Evolutionary conservation across 2,329 filamentous ascomycete genomes (phyloP), one percentile per base, ranked within the genome.

Genomic region (Phyllosticta capitalensis): DNA sequence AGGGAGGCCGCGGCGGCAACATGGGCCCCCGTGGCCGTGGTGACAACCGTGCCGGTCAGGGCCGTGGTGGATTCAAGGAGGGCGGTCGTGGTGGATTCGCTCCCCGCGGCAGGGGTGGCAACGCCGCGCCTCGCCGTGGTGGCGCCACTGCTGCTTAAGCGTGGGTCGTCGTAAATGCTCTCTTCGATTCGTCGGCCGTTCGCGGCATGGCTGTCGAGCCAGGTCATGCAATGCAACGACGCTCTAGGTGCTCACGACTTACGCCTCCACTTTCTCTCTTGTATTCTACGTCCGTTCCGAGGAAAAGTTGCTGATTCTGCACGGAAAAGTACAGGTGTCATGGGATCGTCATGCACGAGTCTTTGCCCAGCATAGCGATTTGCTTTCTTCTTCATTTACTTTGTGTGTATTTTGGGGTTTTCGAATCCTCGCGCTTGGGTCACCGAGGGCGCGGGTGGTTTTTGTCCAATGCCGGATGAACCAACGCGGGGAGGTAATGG

Each of bases 1-100:
- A 72, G 68, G 55, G 38, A n/a, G 38, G 49, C 19, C 66, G 76
- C 68, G 66, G 76, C 55, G 74, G 75, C 56, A 71, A 71, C 58
- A 56, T 60, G 53, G 74, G 75, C 60, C 68, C 69, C 49, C 65
- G 86, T 65, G 88, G 86, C 58, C 85, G 88, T 61, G 83, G 83
- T 70, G 87, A 79, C 66, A 66, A 71, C 49, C 66, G 67, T 26
- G 73, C 82, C 63, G 80, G 82, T 71, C 85, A 87, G 71, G 79
- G 84, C 66, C 84, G 87, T 61, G 86, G 87, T 63, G 85, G 83
- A 70, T 92, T 88, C 76, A 83, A 86, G 59, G 86, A 87, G 61
- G 79, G 87, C 64, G 84, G 85, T 52, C 84, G 89, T 67, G 87
- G 89, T 64, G 83, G 83, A 60, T 83, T 84, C 66, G 78, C 80